Base-by-base conservation (phyloP, 768 basidiomycete species). In the Udeniomyces megalosporus region DNA sequence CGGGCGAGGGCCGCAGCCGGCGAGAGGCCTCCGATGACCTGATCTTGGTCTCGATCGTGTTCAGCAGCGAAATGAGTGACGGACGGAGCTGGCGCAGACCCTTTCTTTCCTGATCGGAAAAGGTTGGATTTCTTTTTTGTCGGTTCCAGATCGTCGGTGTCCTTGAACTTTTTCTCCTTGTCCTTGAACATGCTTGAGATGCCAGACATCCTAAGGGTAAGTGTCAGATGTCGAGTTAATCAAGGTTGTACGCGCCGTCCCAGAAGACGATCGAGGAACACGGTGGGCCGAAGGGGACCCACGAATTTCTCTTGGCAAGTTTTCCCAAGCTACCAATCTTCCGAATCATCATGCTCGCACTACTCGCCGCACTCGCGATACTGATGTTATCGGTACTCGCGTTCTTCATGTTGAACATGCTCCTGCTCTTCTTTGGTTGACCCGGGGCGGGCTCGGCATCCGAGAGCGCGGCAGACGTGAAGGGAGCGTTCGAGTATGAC, bases 101-200 rank as follows among this genome's bases (percentile, higher is more conserved):
- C 79, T 74, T 88, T 86, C 47, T 54, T 56, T 20, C 61, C 65
- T 79, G 78, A 63, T 77, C 66, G 54, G 59, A 67, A 51, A 20
- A 61, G 52, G 7, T 38, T 50, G n/a, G 80, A 78, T 64, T 74
- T 71, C 56, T 70, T 69, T 53, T 70, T 67, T 46, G 64, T 56
- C 67, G 70, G 70, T n/a, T 64, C 62, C 26, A 61, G 42, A 28
- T 55, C 65, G 56, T 68, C 68, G 20, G 29, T 24, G 22, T 60
- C 63, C 29, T 64, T 54, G 20, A 12, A 28, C 20, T 46, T 46
- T 57, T 80, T 79, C 22, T 72, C 74, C 73, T 84, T 88, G 71
- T 90, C 88, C 75, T 92, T 93, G 80, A 97, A 95, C 61, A 96
- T 76, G 53, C 85, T 87, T 22, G 90, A 89, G 71, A 96, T 91